Percentiles rank a stretch among this genome's conserved stretches.
phyloP scores from a whole-genome alignment of 148 eudicot species.

The Rheum nobile region DNA sequence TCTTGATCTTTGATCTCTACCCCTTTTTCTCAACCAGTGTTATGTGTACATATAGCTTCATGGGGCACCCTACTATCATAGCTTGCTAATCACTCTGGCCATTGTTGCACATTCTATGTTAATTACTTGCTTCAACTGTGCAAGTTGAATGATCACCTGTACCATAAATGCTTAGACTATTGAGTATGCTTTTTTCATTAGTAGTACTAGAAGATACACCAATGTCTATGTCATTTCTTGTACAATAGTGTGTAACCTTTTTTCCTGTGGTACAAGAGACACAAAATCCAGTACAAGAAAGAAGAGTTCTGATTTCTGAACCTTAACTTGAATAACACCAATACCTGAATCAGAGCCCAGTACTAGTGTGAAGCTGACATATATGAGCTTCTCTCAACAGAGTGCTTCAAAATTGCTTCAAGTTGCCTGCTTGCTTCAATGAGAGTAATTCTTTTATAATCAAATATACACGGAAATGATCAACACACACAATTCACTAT shows the following conservation, averaged over 20 bases:
- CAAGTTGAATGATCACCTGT: neutral
- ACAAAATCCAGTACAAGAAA: neutral
- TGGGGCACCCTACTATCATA: constrained; percentile 11
- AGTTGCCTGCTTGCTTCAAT: no score
- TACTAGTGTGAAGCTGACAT: no score
- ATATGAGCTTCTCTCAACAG: no score
- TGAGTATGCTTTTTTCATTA: neutral
- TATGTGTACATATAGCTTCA: constrained; percentile 6
- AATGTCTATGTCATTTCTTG: neutral
- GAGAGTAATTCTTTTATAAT: no score
- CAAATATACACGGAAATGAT: no score
- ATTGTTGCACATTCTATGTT: constrained; percentile 4
- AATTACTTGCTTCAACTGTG: constrained; percentile 1
- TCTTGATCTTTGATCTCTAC: neutral
- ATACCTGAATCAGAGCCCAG: no score
- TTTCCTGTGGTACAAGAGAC: neutral
- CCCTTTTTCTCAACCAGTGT: neutral
- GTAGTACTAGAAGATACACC: neutral
- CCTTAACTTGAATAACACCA: no score
- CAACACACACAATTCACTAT: no score
- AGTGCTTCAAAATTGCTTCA: no score
- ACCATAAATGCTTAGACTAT: constrained; percentile 5
- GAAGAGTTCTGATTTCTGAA: no score
- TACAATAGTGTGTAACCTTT: neutral
- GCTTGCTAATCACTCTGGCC: constrained; percentile 6